phyloP scores from a whole-genome alignment of 192 early-diverging fungal species.

The Backusella luteola region DNA sequence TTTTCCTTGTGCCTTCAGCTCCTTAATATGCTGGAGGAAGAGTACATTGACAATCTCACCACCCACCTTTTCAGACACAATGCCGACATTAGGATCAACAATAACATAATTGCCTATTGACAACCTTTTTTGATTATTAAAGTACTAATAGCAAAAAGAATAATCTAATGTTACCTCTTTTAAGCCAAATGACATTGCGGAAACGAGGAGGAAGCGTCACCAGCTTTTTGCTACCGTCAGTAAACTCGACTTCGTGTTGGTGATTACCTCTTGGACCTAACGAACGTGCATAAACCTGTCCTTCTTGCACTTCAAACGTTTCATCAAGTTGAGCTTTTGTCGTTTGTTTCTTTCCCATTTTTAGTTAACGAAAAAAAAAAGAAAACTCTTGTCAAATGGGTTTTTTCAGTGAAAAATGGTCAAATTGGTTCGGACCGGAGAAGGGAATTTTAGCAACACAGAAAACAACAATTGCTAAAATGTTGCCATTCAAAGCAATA shows the following conservation, averaged over 20 bases:
- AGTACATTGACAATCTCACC: constrained; percentile 78
- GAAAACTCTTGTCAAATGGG: neutral
- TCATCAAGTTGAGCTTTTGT: constrained; percentile 15
- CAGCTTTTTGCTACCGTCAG: constrained; percentile 52
- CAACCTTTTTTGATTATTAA: neutral
- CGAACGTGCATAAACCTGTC: constrained; percentile 56
- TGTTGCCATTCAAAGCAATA: no score
- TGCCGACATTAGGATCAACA: constrained; percentile 55
- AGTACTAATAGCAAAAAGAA: neutral
- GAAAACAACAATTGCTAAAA: no score
- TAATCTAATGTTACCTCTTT: constrained; percentile 52
- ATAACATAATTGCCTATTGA: constrained; percentile 63
- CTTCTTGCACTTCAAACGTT: constrained; percentile 24
- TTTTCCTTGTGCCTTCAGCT: constrained; percentile 55
- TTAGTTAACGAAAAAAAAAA: neutral
- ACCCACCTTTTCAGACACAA: constrained; percentile 63
- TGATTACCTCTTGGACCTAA: constrained; percentile 71
- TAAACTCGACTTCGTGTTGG: constrained; percentile 65
- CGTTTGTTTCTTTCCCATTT: constrained; percentile 33
- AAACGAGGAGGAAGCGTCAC: constrained; percentile 75
- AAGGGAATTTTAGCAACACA: no score
- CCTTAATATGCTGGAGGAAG: constrained; percentile 71
- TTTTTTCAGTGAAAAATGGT: neutral
- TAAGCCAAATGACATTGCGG: constrained; percentile 82
- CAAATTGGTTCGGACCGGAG: no score